phyloP scores from a whole-genome alignment of 306 rosid species.

The Ziziphus jujuba region DNA sequence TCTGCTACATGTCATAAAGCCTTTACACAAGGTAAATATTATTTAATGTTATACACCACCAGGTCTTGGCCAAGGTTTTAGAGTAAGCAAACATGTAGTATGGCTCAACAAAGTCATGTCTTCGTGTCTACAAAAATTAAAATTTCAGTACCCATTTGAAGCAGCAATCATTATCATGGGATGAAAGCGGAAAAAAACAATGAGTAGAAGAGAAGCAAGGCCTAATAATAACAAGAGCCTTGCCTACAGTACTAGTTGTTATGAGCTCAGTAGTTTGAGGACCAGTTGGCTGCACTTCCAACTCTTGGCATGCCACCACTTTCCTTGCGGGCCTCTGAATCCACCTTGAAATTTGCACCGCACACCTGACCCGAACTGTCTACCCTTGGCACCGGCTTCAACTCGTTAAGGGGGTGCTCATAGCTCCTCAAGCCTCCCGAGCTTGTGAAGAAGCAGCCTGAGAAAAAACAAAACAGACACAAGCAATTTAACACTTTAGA shows the following conservation, averaged over 20 bases:
- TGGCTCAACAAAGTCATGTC: conserved; percentile 15
- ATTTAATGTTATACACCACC: conserved; percentile 41
- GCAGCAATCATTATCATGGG: conserved; percentile 26
- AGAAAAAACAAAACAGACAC: conserved; percentile 20
- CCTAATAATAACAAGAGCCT: conserved; percentile 30
- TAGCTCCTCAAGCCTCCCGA: conserved; percentile 88
- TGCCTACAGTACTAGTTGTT: conserved; percentile 10
- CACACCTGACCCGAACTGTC: conserved; percentile 87
- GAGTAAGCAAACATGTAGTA: conserved; percentile 26
- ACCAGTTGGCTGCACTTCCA: conserved; percentile 98
- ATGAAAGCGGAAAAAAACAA: conserved; percentile 19
- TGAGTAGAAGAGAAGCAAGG: conserved; percentile 19
- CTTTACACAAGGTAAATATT: conserved; percentile 32
- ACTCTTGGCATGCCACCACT: conserved; percentile 86
- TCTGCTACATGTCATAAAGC: conserved; percentile 9
- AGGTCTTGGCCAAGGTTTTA: conserved; percentile 27
- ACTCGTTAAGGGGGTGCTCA: conserved; percentile 87
- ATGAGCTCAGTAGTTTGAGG: conserved; percentile 58
- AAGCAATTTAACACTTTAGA: conserved; percentile 9
- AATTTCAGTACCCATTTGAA: conserved; percentile 24
- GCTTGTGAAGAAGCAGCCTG: conserved; percentile 88
- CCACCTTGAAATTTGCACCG: conserved; percentile 87
- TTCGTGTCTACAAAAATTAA: conserved; percentile 21
- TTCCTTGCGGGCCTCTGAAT: conserved; percentile 70
- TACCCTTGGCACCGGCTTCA: conserved; percentile 93